Percentiles rank a stretch among this genome's conserved stretches.
phyloP scores from a whole-genome alignment of 768 basidiomycete species.

The Leccinellum rugosiceps region DNA sequence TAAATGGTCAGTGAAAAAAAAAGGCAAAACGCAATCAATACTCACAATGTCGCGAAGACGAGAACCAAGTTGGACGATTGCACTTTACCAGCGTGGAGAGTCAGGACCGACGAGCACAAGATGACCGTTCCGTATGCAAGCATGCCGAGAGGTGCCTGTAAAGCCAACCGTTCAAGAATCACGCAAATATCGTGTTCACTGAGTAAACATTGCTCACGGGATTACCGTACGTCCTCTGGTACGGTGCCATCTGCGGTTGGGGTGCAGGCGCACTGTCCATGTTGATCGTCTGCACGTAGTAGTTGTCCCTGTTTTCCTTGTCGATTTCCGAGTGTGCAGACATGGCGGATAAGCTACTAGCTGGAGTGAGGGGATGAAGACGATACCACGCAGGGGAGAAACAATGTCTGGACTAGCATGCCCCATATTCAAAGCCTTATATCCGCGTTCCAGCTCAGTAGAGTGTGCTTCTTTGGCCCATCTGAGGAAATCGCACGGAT shows the following conservation, averaged over 20 bases:
- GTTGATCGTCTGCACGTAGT: conserved; percentile 27
- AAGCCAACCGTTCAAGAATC: neutral
- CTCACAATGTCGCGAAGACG: conserved; percentile 29
- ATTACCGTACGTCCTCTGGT: conserved; percentile 27
- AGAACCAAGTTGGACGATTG: conserved; percentile 24
- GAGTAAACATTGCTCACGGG: conserved; percentile 12
- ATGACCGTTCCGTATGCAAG: conserved; percentile 29
- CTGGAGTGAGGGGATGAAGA: neutral
- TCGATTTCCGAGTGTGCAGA: conserved; percentile 19
- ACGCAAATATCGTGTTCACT: neutral
- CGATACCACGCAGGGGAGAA: neutral
- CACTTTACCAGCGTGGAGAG: conserved; percentile 19
- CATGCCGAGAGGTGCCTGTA: conserved; percentile 28
- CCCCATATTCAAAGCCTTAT: conserved; percentile 14
- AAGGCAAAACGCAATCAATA: neutral
- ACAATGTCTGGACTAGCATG: neutral
- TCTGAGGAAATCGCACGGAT: conserved; percentile 2
- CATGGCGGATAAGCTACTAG: conserved; percentile 9
- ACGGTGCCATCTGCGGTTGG: conserved; percentile 21
- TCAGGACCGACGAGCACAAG: conserved; percentile 28
- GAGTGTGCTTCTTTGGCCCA: neutral
- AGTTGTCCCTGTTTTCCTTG: conserved; percentile 24
- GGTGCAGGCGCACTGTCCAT: conserved; percentile 15
- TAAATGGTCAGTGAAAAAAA: neutral
- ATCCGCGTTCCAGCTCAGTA: neutral